These are phyloP conservation scores for Neckera pumila DNA, from an alignment of 225 moss, liverwort and hornwort species.

Conservation along the genomic window DNA sequence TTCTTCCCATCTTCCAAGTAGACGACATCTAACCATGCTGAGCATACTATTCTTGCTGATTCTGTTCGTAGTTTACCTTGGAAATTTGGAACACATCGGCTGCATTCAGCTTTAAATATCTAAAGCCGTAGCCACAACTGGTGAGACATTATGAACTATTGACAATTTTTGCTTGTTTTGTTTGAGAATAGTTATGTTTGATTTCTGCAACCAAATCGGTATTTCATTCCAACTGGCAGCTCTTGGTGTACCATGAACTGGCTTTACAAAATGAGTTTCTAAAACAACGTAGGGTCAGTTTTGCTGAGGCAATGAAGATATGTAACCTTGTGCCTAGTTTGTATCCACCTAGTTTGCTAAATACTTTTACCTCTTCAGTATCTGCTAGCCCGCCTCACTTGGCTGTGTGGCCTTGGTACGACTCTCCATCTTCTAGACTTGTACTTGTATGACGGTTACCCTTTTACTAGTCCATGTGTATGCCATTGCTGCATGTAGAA, in stretches of 20 bases:
- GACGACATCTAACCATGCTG: not conserved
- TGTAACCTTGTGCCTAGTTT: not conserved
- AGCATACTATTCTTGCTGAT: not conserved
- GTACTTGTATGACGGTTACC: not conserved
- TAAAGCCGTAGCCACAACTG: not conserved
- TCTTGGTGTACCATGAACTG: not conserved
- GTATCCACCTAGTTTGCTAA: not conserved
- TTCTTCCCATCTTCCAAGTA: conserved; percentile 57
- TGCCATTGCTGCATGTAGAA: not conserved
- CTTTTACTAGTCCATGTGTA: not conserved
- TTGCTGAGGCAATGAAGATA: not conserved
- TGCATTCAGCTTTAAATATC: not conserved
- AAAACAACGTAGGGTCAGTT: not conserved
- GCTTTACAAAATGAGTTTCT: not conserved
- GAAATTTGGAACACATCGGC: not conserved
- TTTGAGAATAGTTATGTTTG: not conserved
- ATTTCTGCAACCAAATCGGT: not conserved
- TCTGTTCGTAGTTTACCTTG: not conserved
- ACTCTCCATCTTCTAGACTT: not conserved
- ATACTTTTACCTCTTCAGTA: not conserved
- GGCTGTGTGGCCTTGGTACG: not conserved
- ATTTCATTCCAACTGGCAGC: not conserved
- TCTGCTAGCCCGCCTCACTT: not conserved
- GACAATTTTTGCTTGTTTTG: not conserved
- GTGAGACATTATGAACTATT: not conserved